Conservation (phyloP, 169 alveolate species). For the Plasmodium cynomolgi region DNA sequence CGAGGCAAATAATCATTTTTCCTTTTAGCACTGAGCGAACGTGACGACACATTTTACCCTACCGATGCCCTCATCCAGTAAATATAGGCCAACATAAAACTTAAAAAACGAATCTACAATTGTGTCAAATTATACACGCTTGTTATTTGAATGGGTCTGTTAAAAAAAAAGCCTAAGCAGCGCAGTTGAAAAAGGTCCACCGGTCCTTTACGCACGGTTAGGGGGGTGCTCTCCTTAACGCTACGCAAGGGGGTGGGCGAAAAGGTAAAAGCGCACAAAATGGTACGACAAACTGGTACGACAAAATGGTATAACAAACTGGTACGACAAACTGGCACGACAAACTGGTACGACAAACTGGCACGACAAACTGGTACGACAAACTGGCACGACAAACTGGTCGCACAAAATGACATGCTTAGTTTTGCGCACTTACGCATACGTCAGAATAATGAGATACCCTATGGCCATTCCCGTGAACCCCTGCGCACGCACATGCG, state of each 20-base stretch:
- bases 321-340: neutral
- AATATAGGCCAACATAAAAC: neutral
- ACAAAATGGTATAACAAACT: neutral
- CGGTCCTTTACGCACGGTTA: neutral
- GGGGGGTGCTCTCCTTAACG: neutral
- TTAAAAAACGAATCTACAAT: neutral
- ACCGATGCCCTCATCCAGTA: neutral
- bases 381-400: neutral
- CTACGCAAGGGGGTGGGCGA: neutral
- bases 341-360: neutral
- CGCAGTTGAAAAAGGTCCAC: neutral
- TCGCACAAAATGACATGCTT: neutral
- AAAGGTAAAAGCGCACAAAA: neutral
- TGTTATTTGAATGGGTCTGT: neutral
- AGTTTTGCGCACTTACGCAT: neutral
- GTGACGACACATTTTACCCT: neutral
- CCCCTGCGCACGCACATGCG: neutral
- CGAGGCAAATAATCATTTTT: neutral
- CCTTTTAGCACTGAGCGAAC: neutral
- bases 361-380: neutral
- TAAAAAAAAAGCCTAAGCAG: neutral
- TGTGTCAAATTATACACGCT: neutral
- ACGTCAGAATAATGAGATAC: neutral
- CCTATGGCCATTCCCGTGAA: neutral
- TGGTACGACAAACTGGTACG: neutral